A percentile compares a stretch with the other conserved stretches of the same genome.
Conservation (phyloP, 305 asterid genomes). For the Solanum hybrid region DNA sequence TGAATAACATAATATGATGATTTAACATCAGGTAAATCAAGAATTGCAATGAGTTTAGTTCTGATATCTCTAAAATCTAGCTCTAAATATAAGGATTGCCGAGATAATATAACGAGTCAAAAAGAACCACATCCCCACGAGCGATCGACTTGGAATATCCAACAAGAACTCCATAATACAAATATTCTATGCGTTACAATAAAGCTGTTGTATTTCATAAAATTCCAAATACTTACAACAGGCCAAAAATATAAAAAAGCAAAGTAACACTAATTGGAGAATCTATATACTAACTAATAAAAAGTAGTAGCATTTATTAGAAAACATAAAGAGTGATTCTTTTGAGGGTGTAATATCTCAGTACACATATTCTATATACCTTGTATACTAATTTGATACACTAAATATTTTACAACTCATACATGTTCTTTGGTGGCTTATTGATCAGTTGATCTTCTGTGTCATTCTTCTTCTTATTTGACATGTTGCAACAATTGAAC, state of each 20-base stretch:
- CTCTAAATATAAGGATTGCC: too few relatives aligned
- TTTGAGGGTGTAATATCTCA: background rate
- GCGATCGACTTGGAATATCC: background rate
- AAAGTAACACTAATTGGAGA: slow-evolving; percentile 1
- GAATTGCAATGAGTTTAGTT: background rate
- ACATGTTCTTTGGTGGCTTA: slow-evolving; percentile 25
- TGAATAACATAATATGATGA: background rate
- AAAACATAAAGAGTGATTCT: slow-evolving; percentile 2
- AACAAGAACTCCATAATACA: slow-evolving; percentile 6
- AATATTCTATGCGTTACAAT: slow-evolving; percentile 22
- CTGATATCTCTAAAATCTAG: background rate
- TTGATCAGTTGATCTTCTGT: background rate
- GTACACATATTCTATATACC: slow-evolving; percentile 4
- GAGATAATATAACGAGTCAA: too few relatives aligned
- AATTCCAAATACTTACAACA: slow-evolving; percentile 22
- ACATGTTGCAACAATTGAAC: slow-evolving; percentile 43
- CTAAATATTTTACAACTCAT: slow-evolving; percentile 7
- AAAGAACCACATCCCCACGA: background rate
- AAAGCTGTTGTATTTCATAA: slow-evolving; percentile 20
- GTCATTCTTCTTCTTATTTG: slow-evolving; percentile 25
- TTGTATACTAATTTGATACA: background rate
- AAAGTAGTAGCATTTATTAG: background rate
- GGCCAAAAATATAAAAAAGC: slow-evolving; percentile 11
- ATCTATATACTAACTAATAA: slow-evolving; percentile 13
- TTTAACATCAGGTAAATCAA: background rate